These are phyloP conservation scores for Paraconiothyrium sp. DNA, from an alignment of 2,329 filamentous ascomycete genomes.

Conservation along the genomic window DNA sequence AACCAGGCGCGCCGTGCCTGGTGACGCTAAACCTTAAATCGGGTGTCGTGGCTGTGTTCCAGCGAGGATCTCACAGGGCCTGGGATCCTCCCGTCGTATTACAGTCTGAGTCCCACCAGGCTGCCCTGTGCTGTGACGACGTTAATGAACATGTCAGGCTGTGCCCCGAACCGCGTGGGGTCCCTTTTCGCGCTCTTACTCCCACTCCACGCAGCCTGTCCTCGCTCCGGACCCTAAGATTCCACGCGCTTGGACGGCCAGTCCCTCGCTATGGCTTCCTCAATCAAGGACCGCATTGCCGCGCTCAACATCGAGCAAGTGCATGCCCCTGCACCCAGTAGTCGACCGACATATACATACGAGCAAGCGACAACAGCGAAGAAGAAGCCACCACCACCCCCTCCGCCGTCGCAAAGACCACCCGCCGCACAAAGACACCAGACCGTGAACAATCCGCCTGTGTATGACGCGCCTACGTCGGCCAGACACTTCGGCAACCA, in stretches of 20 bases:
- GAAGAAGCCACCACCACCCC: conserved; percentile 49
- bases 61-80: neutral
- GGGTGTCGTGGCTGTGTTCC: conserved; percentile 1
- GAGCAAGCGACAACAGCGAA: conserved; percentile 43
- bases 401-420: conserved; percentile 50
- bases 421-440: conserved; percentile 43
- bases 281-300: conserved; percentile 59
- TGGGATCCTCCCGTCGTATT: conserved; percentile 14
- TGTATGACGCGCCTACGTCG: conserved; percentile 46
- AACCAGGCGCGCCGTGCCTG: neutral
- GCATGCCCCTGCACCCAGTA: conserved; percentile 46
- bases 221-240: neutral
- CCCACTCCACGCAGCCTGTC: neutral
- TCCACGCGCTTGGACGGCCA: conserved; percentile 5
- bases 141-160: conserved; percentile 17
- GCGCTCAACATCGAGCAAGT: conserved; percentile 59
- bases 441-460: conserved; percentile 53
- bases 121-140: conserved; percentile 17
- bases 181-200: conserved; percentile 15
- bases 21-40: neutral
- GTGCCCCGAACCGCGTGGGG: conserved; percentile 15
- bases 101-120: conserved; percentile 8
- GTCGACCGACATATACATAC: conserved; percentile 48
- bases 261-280: conserved; percentile 42
- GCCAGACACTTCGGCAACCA: conserved; percentile 51